phyloP scores from a whole-genome alignment of 108 stramenopile genomes.

The Epipyxis sp. region DNA sequence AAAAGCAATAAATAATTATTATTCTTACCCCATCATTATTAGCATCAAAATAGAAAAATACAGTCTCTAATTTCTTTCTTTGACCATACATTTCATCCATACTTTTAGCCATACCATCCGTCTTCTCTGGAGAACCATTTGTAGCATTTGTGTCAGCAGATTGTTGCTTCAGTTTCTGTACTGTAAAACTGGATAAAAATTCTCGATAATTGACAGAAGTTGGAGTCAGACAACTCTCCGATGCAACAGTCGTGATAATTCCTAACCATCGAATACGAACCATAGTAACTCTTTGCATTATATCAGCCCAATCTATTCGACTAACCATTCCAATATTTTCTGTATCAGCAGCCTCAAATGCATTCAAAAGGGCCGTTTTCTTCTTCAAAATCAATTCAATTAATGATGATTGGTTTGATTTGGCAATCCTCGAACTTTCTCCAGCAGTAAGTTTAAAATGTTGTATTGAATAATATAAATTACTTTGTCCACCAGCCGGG shows the following conservation, averaged over 20 bases:
- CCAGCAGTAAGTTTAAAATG: conserved; percentile 27
- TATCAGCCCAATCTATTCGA: conserved; percentile 58
- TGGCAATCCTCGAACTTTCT: conserved; percentile 43
- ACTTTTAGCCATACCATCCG: not conserved
- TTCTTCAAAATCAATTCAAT: conserved; percentile 56
- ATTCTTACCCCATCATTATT: conserved; percentile 49
- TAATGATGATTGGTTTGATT: conserved; percentile 51
- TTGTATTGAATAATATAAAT: conserved; percentile 29
- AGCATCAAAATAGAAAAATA: conserved; percentile 53
- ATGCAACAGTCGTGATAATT: not conserved
- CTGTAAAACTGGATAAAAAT: conserved; percentile 2
- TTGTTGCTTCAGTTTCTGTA: too few species aligned
- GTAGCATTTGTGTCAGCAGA: not conserved
- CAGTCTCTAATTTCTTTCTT: conserved; percentile 50
- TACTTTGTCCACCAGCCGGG: conserved; percentile 41
- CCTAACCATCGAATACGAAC: not conserved
- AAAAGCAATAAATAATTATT: too few species aligned
- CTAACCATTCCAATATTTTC: conserved; percentile 45
- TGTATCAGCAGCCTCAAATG: conserved; percentile 56
- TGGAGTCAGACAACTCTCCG: not conserved
- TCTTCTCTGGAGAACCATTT: not conserved
- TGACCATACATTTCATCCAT: conserved; percentile 53
- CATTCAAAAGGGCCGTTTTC: conserved; percentile 57
- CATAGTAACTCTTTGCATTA: conserved; percentile 50
- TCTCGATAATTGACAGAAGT: conserved; percentile 9